Evolutionary conservation across 2,329 filamentous ascomycete genomes (phyloP).

Genomic region (Xylariales sp.): DNA sequence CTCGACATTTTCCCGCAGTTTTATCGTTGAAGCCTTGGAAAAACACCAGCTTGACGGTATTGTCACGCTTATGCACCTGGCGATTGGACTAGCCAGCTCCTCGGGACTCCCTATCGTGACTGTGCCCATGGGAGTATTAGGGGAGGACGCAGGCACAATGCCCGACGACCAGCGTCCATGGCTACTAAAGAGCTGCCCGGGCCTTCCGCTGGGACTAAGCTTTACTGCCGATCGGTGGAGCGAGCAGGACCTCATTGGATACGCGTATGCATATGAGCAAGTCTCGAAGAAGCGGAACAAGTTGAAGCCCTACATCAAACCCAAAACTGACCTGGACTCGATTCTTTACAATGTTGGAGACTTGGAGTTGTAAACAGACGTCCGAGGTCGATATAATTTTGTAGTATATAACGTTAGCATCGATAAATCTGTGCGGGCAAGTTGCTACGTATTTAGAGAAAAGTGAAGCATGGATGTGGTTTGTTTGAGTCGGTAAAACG

Average conservation of each 20-base stretch:
- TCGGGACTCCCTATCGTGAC: constrained; percentile 15
- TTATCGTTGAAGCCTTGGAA: not conserved
- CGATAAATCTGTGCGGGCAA: no score
- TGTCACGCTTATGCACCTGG: constrained; percentile 5
- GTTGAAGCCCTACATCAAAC: constrained; percentile 7
- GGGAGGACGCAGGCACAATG: constrained; percentile 2
- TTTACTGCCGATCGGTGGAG: constrained; percentile 12
- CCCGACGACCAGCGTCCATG: not conserved
- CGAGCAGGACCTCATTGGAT: constrained; percentile 12
- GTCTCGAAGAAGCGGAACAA: constrained; percentile 7
- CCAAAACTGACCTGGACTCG: constrained; percentile 10
- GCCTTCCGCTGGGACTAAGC: constrained; percentile 12
- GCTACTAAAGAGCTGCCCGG: constrained; percentile 1
- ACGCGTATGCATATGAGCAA: constrained; percentile 15
- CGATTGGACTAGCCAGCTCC: constrained; percentile 4
- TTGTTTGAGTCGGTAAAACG: no score
- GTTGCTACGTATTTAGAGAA: no score
- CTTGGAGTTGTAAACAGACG: no score
- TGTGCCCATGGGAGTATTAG: constrained; percentile 15
- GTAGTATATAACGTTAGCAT: no score
- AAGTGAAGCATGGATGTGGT: no score
- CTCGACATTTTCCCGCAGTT: not conserved
- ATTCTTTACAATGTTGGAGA: no score
- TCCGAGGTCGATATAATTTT: no score
- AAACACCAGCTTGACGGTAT: constrained; percentile 4